Evolutionary conservation across 306 rosid genomes (phyloP).

Genomic region (Castanopsis chinensis): DNA sequence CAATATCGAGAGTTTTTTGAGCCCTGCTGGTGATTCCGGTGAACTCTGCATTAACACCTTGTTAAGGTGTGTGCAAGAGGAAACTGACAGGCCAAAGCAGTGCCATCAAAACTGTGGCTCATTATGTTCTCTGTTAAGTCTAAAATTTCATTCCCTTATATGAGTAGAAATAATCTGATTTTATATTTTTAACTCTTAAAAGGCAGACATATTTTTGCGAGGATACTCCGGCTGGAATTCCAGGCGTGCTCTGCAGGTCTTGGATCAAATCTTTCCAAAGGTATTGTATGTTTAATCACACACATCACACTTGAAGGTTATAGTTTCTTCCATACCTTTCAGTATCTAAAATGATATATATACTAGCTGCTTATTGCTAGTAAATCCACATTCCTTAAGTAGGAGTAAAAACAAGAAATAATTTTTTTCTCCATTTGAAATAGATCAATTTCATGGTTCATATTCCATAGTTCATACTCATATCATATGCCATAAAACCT

Average conservation of each 20-base stretch:
- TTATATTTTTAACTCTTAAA: not conserved
- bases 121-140: no score
- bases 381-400: not conserved
- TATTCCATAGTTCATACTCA: no score
- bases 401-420: not conserved
- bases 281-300: constrained; percentile 24
- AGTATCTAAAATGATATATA: not conserved
- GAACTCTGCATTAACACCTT: not conserved
- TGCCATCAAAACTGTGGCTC: no score
- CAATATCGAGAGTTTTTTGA: no score
- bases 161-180: not conserved
- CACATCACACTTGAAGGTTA: not conserved
- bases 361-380: not conserved
- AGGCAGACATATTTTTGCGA: constrained; percentile 70
- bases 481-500: not conserved
- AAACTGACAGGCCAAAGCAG: no score
- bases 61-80: no score
- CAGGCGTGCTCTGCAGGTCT: constrained; percentile 58
- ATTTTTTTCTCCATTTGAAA: no score
- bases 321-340: not conserved
- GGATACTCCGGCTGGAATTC: constrained; percentile 83
- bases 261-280: constrained; percentile 64
- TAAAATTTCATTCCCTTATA: not conserved
- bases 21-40: not conserved
- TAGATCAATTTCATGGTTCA: no score